These are phyloP conservation scores for Dacryopinax spathularia DNA, from an alignment of 768 basidiomycete species.

Conservation along the genomic window DNA sequence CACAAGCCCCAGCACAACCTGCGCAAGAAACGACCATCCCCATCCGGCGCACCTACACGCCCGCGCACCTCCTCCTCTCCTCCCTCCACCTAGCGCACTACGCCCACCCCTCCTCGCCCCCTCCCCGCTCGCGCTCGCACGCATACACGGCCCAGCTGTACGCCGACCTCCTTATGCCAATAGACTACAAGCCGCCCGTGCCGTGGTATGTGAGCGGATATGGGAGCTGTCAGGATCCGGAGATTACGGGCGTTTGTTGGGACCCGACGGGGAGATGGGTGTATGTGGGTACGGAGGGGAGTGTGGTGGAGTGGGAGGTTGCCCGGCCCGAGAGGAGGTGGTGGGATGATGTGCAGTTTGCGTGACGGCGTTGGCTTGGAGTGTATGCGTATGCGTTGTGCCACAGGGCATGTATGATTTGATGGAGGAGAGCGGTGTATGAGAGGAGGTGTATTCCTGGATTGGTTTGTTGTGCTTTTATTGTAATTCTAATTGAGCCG, in stretches of 20 bases:
- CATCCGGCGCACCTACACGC: neutral
- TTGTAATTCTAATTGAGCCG: too few relatives aligned
- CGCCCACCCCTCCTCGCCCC: neutral
- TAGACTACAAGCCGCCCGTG: neutral
- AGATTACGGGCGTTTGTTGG: slow-evolving; percentile 55
- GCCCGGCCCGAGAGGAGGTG: slow-evolving; percentile 57
- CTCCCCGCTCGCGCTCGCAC: neutral
- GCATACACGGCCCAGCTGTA: neutral
- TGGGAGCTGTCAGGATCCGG: slow-evolving; percentile 17
- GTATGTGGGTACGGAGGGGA: slow-evolving; percentile 51
- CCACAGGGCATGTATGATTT: too few relatives aligned
- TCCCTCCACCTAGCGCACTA: neutral
- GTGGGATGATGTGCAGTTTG: slow-evolving; percentile 44
- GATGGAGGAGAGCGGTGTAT: neutral
- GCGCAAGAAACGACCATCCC: neutral
- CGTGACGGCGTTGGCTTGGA: slow-evolving; percentile 17
- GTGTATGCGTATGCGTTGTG: neutral
- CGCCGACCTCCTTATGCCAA: neutral
- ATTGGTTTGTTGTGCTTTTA: too few relatives aligned
- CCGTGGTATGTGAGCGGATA: slow-evolving; percentile 7
- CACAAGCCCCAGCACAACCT: slow-evolving; percentile 2
- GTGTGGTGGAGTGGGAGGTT: slow-evolving; percentile 66
- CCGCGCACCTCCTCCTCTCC: neutral
- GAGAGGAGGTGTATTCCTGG: too few relatives aligned
- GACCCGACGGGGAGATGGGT: slow-evolving; percentile 53